A percentile compares a stretch with the other conserved stretches of the same genome.
These are phyloP conservation scores for Xylariales sp. DNA, from an alignment of 2,329 filamentous ascomycete genomes.

Conservation along the genomic window DNA sequence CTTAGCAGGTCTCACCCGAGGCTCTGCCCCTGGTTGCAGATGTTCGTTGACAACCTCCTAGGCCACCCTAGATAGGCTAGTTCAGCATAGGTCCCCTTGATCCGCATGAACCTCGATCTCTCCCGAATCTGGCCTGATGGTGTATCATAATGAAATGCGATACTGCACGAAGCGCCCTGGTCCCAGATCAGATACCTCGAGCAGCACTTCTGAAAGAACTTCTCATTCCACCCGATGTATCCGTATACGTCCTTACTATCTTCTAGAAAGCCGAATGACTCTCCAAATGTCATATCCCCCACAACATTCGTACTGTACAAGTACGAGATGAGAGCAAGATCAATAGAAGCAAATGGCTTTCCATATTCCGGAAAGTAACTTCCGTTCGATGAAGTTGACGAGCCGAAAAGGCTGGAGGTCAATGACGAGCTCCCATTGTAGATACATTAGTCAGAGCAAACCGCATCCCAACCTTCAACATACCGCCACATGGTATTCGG, in stretches of 20 bases:
- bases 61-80: slow-evolving; percentile 13
- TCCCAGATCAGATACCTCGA: slow-evolving; percentile 11
- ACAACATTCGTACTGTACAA: slow-evolving; percentile 32
- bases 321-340: slow-evolving; percentile 36
- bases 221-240: slow-evolving; percentile 15
- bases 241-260: slow-evolving; percentile 25
- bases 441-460: not conserved
- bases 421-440: slow-evolving; percentile 19
- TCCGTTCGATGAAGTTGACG: slow-evolving; percentile 18
- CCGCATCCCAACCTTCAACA: not conserved
- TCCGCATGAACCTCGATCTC: too few species aligned
- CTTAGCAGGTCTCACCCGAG: slow-evolving; percentile 12
- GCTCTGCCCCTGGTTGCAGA: slow-evolving; percentile 6
- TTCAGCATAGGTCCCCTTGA: too few species aligned
- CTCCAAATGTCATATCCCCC: slow-evolving; percentile 29
- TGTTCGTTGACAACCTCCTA: slow-evolving; percentile 13
- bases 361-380: slow-evolving; percentile 9
- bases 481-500: slow-evolving; percentile 10
- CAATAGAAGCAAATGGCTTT: slow-evolving; percentile 14
- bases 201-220: slow-evolving; percentile 14
- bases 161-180: slow-evolving; percentile 14
- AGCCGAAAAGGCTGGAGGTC: slow-evolving; percentile 22
- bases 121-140: too few species aligned
- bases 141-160: too few species aligned
- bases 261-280: slow-evolving; percentile 29